Base-by-base conservation (phyloP, 108 stramenopile species). In the Licmophora abbreviata region DNA sequence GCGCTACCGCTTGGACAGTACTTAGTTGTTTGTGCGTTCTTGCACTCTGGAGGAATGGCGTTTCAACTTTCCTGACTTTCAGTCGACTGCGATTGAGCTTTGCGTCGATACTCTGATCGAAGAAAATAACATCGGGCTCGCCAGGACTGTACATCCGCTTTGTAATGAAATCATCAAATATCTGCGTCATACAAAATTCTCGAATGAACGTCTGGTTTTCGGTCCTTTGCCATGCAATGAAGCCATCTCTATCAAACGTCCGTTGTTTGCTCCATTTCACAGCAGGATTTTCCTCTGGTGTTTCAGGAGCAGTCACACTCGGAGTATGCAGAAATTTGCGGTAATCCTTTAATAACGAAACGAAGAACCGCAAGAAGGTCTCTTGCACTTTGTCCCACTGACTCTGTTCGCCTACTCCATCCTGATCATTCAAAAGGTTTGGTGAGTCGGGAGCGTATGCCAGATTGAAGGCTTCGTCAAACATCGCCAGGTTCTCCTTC, bases 321-420 rank as follows among this genome's bases (percentile, higher is more conserved):
- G 74, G 74, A 41, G 59, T 53, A 11, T 48, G 40, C 29, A 92
- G 51, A 37, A 66, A 92, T 51, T 77, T 77, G 20, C 88, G 62
- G 36, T 94, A 94, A 53, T 89, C 81, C 60, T 83, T 81, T 22
- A 94, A 54, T 46, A 89, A 53, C 0, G 89, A 73, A 12, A 85
- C 85, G 51, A 83, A 94, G 51, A 94, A 92, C 29, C 87, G 65
- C 22, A 92, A 56, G 55, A 94, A 94, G 8, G 88, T 79, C 56
- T 93, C 92, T 65, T 93, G 92, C n/a, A 87, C 83, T 37, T 54
- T 44, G 58, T 92, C 90, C 92, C 92, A 93, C 27, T 73, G 47
- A 36, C 66, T 81, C 53, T 84, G 75, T 32, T 75, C 71, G 28
- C 45, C 32, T 12, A 31, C 38, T 17, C 36, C 64, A 33, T 63